These are phyloP conservation scores for Alternaria sp. DNA, from an alignment of 2,329 filamentous ascomycete genomes.

Conservation along the genomic window DNA sequence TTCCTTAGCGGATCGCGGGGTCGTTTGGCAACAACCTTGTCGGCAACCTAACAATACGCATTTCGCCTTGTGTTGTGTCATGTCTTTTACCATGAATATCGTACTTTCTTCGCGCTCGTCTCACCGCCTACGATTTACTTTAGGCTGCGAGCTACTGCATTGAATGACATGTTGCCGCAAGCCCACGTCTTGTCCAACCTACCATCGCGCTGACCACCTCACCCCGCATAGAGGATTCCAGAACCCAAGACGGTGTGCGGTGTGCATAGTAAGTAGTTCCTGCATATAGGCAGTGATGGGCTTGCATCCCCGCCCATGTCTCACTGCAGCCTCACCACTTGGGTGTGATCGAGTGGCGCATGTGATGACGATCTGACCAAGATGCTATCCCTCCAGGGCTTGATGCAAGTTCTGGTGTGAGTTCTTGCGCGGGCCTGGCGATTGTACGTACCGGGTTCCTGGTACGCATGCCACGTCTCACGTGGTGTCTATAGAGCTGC, in stretches of 20 bases:
- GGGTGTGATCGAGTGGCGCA: background rate
- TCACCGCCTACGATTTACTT: background rate
- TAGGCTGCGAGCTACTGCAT: background rate
- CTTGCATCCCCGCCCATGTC: constrained; percentile 3
- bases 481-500: no score
- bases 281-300: constrained; percentile 25
- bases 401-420: no score
- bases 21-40: background rate
- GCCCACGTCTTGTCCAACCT: constrained; percentile 13
- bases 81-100: background rate
- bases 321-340: background rate
- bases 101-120: background rate
- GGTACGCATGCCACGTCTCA: no score
- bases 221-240: constrained; percentile 8
- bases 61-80: background rate
- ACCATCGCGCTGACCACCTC: constrained; percentile 12
- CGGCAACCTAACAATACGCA: background rate
- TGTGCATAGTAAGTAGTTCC: constrained; percentile 16
- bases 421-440: no score
- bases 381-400: no score
- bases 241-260: constrained; percentile 20
- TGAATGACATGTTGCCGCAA: constrained; percentile 9
- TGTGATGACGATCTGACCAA: background rate
- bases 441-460: no score
- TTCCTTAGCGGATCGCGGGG: background rate